These are phyloP conservation scores for Nothomitra cinnamomea DNA, from an alignment of 2,329 filamentous ascomycete species.

Conservation along the genomic window DNA sequence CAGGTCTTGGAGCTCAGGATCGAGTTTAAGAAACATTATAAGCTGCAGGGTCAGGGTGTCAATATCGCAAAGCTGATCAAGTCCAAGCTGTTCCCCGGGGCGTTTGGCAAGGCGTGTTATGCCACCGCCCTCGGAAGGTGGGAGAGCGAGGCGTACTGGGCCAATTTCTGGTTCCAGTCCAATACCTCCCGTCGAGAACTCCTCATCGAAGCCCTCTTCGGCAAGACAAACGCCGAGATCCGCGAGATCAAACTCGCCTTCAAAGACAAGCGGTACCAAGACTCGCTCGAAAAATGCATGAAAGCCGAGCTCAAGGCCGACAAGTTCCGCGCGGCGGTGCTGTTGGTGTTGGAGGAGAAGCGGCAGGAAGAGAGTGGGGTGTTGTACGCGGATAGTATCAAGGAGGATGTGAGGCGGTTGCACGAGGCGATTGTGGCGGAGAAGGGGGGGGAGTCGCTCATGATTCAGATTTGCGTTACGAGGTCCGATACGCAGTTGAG, in stretches of 20 bases:
- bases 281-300: slow-evolving; percentile 73
- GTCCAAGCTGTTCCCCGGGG: slow-evolving; percentile 55
- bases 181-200: slow-evolving; percentile 73
- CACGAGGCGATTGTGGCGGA: slow-evolving; percentile 49
- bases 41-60: slow-evolving; percentile 63
- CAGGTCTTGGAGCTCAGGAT: slow-evolving; percentile 72
- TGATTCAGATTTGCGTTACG: slow-evolving; percentile 70
- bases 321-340: slow-evolving; percentile 81
- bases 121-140: slow-evolving; percentile 75
- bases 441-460: slow-evolving; percentile 70
- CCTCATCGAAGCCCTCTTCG: slow-evolving; percentile 85
- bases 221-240: slow-evolving; percentile 75
- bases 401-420: slow-evolving; percentile 57
- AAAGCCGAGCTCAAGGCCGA: slow-evolving; percentile 83
- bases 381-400: slow-evolving; percentile 42
- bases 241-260: slow-evolving; percentile 74
- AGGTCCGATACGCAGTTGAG: slow-evolving; percentile 68
- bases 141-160: slow-evolving; percentile 94
- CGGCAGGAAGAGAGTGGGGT: slow-evolving; percentile 68
- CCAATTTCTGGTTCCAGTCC: slow-evolving; percentile 92
- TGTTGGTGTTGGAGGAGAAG: slow-evolving; percentile 66
- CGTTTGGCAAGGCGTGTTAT: slow-evolving; percentile 82
- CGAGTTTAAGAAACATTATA: slow-evolving; percentile 83
- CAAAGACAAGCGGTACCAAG: slow-evolving; percentile 76
- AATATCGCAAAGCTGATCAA: slow-evolving; percentile 80